phyloP scores from a whole-genome alignment of 108 stramenopile genomes.

The Cyclotella distinguenda region DNA sequence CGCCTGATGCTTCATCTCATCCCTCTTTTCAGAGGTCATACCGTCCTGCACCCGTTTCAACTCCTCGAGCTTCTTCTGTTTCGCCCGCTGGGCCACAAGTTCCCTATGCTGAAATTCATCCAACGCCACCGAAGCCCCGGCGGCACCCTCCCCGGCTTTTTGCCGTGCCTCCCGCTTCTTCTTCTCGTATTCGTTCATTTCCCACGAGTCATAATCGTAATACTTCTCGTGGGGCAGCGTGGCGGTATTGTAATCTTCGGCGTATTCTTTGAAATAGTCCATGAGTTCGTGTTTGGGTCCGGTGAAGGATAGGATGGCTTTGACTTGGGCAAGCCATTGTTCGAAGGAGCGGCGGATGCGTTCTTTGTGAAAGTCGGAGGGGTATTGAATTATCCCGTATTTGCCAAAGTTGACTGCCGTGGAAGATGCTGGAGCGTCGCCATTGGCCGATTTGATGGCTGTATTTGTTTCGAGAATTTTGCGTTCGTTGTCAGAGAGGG shows the following conservation, averaged over 20 bases:
- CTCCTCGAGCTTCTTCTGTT: slow-evolving; percentile 54
- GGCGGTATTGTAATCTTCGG: slow-evolving; percentile 96
- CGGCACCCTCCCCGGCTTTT: slow-evolving; percentile 17
- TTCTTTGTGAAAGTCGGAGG: slow-evolving; percentile 71
- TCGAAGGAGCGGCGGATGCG: slow-evolving; percentile 80
- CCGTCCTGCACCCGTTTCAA: slow-evolving; percentile 40
- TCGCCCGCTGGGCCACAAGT: slow-evolving; percentile 40
- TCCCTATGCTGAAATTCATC: slow-evolving; percentile 52
- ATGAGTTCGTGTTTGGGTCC: slow-evolving; percentile 87
- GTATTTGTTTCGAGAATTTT: slow-evolving; percentile 33
- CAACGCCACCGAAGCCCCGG: slow-evolving; percentile 29
- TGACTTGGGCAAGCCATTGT: slow-evolving; percentile 89
- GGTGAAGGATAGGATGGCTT: slow-evolving; percentile 71
- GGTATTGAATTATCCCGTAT: slow-evolving; percentile 78
- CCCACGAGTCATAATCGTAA: slow-evolving; percentile 96
- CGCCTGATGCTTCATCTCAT: slow-evolving; percentile 82
- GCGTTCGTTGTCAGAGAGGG: slow-evolving; percentile 44
- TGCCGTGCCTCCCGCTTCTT: slow-evolving; percentile 52
- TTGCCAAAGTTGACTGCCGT: slow-evolving; percentile 74
- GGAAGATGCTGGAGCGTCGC: slow-evolving; percentile 4
- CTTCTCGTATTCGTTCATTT: slow-evolving; percentile 88
- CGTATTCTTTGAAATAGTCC: slow-evolving; percentile 88
- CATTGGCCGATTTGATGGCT: slow-evolving; percentile 15
- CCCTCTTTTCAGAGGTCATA: slow-evolving; percentile 67
- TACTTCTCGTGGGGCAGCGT: slow-evolving; percentile 92